Conservation (phyloP, 2,329 filamentous ascomycete species). For the Epichloe festucae region DNA sequence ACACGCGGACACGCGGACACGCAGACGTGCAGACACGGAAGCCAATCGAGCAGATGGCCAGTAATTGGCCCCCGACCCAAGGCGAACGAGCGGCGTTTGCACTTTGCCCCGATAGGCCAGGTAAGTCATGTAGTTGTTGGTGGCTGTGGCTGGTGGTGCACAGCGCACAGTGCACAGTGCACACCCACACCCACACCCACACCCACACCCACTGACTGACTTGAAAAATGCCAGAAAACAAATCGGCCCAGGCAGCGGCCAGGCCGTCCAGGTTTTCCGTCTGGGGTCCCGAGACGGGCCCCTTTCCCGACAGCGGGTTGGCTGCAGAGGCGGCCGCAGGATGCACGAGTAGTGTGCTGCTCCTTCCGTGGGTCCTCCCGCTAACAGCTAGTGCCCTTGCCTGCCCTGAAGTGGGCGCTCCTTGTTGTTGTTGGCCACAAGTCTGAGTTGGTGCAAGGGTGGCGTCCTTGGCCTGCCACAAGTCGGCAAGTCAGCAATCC, state of each 20-base stretch:
- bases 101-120: neutral
- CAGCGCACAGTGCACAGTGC: no score
- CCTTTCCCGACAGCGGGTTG: slow-evolving; percentile 20
- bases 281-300: slow-evolving; percentile 20
- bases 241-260: neutral
- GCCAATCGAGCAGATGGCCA: neutral
- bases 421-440: neutral
- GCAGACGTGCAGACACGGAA: neutral
- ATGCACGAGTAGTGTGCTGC: slow-evolving; percentile 20
- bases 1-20: no score
- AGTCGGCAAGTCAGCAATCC: no score
- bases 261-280: slow-evolving; percentile 2
- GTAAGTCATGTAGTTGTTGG: neutral
- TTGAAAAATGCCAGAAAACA: neutral
- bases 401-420: neutral
- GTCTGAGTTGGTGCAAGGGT: neutral
- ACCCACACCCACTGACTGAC: no score
- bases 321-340: slow-evolving; percentile 27
- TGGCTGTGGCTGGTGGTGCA: no score
- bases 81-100: neutral
- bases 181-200: no score
- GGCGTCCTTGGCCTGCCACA: neutral
- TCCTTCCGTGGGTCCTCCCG: slow-evolving; percentile 8
- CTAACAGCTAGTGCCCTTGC: neutral
- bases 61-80: neutral